Conservation (phyloP, 2,329 filamentous ascomycete species). For the Nigrograna mackinnonii region DNA sequence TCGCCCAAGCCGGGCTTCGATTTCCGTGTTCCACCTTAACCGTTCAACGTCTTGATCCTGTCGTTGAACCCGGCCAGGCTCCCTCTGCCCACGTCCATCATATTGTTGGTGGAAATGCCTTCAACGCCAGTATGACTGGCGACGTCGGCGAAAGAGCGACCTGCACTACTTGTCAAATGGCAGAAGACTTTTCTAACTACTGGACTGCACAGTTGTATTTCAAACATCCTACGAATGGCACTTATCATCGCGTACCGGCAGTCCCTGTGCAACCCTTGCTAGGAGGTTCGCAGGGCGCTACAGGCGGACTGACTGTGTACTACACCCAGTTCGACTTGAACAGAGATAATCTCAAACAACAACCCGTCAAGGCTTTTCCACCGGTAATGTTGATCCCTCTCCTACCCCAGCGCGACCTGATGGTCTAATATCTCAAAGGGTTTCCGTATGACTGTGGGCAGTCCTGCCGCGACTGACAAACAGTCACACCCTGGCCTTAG, state of each 20-base stretch:
- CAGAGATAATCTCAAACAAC: constrained; percentile 27
- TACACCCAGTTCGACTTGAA: constrained; percentile 36
- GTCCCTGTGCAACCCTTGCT: constrained; percentile 25
- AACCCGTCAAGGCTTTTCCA: constrained; percentile 21
- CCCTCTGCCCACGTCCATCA: constrained; percentile 29
- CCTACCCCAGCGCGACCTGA: neutral
- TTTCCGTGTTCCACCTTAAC: constrained; percentile 31
- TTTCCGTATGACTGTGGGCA: constrained; percentile 32
- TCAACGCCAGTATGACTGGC: constrained; percentile 26
- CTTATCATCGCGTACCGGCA: constrained; percentile 25
- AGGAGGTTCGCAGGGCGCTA: constrained; percentile 22
- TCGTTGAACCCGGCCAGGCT: constrained; percentile 20
- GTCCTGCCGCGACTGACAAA: constrained; percentile 35
- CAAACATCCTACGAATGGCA: constrained; percentile 28
- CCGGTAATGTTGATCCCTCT: constrained; percentile 12
- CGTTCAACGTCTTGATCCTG: constrained; percentile 27
- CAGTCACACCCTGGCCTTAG: constrained; percentile 20
- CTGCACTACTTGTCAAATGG: constrained; percentile 30
- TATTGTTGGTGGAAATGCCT: constrained; percentile 31
- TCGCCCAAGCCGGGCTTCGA: constrained; percentile 25
- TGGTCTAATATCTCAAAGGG: constrained; percentile 14
- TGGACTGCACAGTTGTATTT: constrained; percentile 28
- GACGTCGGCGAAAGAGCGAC: constrained; percentile 23
- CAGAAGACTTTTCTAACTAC: constrained; percentile 22
- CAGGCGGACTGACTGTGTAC: constrained; percentile 30